Base-by-base conservation (phyloP, 2,329 filamentous ascomycete species). In the Xylaria sp. region DNA sequence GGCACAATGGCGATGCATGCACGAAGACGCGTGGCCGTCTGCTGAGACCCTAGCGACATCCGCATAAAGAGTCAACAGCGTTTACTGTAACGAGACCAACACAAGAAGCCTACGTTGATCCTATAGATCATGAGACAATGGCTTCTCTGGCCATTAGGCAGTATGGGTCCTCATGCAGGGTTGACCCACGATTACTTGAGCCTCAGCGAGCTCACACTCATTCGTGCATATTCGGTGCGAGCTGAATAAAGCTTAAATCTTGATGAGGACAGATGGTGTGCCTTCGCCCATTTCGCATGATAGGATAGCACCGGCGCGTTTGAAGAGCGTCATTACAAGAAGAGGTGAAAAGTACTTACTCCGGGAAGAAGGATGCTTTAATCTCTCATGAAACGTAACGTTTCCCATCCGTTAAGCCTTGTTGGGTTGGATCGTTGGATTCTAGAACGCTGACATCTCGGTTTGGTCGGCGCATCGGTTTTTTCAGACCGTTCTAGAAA, bases 401-500 rank as follows among this genome's bases (percentile, higher is more conserved):
- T 66, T 45, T 29, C 29, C 45, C 25, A 53, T 66, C 44, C 51
- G 5, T 38, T 22, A 29, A 42, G 45, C 64, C 36, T 58, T 29
- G 39, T 53, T 29, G 31, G 36, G 13, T 25, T 51, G 25, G 39
- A 44, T 13, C 20, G 25, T 29, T 22, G 60, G 65, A 51, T 44
- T 67, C 65, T 67, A 67, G 65, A 67, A 63, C 55, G 50, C 65
- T 17, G 54, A 55, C 59, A 2, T 39, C 47, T 44, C 47, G 57
- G 51, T 31, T 53, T 57, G 22, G 51, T 59, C 29, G 33, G 25
- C 25, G 39, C 38, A 27, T 27, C 15, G 9, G 20, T 20, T 22
- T 55, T 4, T n/a, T 44, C 33, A 11, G 64, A 50, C 59, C 50
- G 60, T 63, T 67, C 65, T 63, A 63, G 60, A 66, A 67, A 63